Base-by-base conservation (phyloP, 352 stramenopile genomes). In the Phytophthora uliginosa region DNA sequence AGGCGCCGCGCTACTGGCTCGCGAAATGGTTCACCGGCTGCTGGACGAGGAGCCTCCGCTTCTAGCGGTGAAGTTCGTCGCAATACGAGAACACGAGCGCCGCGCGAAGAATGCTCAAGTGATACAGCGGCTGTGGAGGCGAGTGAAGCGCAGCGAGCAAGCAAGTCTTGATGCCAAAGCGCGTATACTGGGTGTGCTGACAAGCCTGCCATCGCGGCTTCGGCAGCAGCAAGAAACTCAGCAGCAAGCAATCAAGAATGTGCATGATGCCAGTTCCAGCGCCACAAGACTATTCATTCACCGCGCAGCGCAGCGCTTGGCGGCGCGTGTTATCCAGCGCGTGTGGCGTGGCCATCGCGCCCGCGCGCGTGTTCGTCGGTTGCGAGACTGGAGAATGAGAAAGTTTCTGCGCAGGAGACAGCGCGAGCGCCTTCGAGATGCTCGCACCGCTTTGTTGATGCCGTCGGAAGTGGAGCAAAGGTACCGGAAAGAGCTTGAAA, bases 291-390 rank as follows among this genome's bases (percentile, higher is more conserved):
- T 26, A 4, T 69, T 74, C 24, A 59, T 84, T 15, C 33, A 52
- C 17, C 65, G 59, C 1, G 68, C 59, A 13, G 36, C 52, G 3
- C 70, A 75, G 15, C 76, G 81, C 28, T 38, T 88, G 12, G 78
- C 76, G 2, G 79, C 60, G 8, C 66, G 74, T 3, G 48, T 82
- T 7, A 77, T 92, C 10, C 84, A 92, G 68, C 78, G 84, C 7
- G 79, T 89, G 20, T 92, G 84, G 84, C 74, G 82, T n/a, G 82
- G 82, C 2, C 77, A 85, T 63, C 71, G 72, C 26, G 79, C 73
- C 10, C 77, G 82, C 13, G 33, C 67, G 5, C 65, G 71, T 0
- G 77, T 79, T 38, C 60, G 66, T 38, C 63, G 56, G 1, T 17
- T 87, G n/a, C 63, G 73, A 1, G 59, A 77, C 2, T 78, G 59